A percentile compares a stretch with the other conserved stretches of the same genome.
phyloP scores from a whole-genome alignment of 2,329 filamentous ascomycete species.

The Didymella lethalis region DNA sequence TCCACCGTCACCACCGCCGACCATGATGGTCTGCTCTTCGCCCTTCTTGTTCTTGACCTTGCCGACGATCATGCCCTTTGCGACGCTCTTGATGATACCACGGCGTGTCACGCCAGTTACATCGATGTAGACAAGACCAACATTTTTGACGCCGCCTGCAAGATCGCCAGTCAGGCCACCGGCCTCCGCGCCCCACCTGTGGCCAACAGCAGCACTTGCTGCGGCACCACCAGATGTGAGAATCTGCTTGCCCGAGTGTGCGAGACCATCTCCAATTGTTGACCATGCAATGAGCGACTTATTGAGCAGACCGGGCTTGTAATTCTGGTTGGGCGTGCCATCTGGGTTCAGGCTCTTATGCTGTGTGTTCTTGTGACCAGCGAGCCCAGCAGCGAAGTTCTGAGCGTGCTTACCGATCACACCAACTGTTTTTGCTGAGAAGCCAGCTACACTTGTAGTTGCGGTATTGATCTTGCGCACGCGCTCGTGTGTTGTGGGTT shows the following conservation, averaged over 20 bases:
- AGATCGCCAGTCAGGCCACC: slow-evolving; percentile 77
- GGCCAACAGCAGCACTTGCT: slow-evolving; percentile 86
- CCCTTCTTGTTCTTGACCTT: slow-evolving; percentile 78
- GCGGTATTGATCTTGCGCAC: slow-evolving; percentile 91
- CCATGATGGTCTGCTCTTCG: slow-evolving; percentile 69
- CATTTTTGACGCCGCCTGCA: slow-evolving; percentile 90
- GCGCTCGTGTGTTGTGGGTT: slow-evolving; percentile 80
- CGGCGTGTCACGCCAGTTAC: slow-evolving; percentile 89
- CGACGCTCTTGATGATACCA: slow-evolving; percentile 92
- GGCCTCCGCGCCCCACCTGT: slow-evolving; percentile 87
- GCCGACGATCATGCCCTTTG: slow-evolving; percentile 91
- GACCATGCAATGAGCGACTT: slow-evolving; percentile 97
- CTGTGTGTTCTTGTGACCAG: slow-evolving; percentile 67
- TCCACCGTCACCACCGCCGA: slow-evolving; percentile 70
- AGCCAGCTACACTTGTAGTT: slow-evolving; percentile 76
- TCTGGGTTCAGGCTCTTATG: slow-evolving; percentile 72
- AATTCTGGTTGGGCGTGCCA: slow-evolving; percentile 68
- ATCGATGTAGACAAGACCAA: slow-evolving; percentile 96
- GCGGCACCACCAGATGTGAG: slow-evolving; percentile 77
- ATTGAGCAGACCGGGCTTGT: slow-evolving; percentile 93
- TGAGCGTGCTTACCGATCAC: slow-evolving; percentile 85
- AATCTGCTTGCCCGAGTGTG: slow-evolving; percentile 82
- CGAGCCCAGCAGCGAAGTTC: slow-evolving; percentile 81
- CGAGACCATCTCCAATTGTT: slow-evolving; percentile 91
- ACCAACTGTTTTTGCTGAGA: slow-evolving; percentile 87